Base-by-base conservation (phyloP, 1,284 basidiomycete genomes). In the Sanghuangporus baumii region DNA sequence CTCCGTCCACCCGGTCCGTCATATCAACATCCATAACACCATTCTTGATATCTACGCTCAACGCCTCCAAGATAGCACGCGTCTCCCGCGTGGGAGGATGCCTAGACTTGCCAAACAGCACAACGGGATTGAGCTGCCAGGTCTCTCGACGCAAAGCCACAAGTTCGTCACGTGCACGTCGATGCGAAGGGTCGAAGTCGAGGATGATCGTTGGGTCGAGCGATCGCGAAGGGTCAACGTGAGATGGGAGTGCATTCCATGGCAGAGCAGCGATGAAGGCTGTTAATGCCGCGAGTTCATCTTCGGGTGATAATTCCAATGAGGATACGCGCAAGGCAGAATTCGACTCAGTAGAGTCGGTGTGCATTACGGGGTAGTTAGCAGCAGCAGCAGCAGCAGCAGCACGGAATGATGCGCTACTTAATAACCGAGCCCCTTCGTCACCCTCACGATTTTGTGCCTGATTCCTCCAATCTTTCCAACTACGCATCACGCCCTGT, bases 161-260 rank as follows among this genome's bases (percentile, higher is more conserved):
- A 41, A 88, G 80, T 68, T 89, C 87, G 52, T 84, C 69, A 11
- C 74, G 52, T 18, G 52, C 52, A 4, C 52, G 26, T 14, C 26
- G 55, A 20, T 47, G 34, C 20, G 43, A 50, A 20, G 47, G 88
- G 72, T 94, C 90, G 72, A 94, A 94, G 70, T 92, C 93, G 60
- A 95, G 81, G 11, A 95, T 81, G 59, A 92, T 81, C 66, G 88
- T 81, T 2, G 92, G 90, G 71, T 93, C 89, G 63, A 94, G 83
- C 0, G 90, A 84, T 18, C 70, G 66, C 5, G 78, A 67, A 0
- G 91, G 87, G 71, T 94, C 84, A 56, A 93, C 80, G 7, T 76
- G 76, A 0, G 76, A 69, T 0, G 93, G 92, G 56, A 95, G 85
- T 57, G 87, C 80, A 73, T 94, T 94, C 73, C 91, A 84, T 0